These are phyloP conservation scores for Rubia yunnanensis DNA, from an alignment of 257 asterid species.

Conservation along the genomic window DNA sequence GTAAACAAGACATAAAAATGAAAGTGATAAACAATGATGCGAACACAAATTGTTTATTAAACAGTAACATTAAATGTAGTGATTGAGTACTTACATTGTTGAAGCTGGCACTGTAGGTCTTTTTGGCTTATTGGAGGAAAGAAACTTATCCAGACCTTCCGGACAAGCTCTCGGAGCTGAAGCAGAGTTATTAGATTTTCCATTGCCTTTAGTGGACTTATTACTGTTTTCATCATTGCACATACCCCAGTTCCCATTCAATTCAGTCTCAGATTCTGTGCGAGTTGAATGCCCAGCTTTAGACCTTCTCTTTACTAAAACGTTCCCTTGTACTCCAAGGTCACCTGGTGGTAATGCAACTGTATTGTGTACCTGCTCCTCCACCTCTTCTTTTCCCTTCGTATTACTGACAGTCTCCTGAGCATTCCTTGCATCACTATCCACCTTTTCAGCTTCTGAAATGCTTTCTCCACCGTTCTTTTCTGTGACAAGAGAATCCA, in stretches of 20 bases:
- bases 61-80: background rate
- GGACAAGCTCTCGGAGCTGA: slow-evolving; percentile 14
- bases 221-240: background rate
- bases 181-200: slow-evolving; percentile 26
- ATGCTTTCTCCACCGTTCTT: slow-evolving; percentile 1
- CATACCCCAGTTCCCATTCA: slow-evolving; percentile 17
- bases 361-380: slow-evolving; percentile 23
- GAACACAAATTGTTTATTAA: background rate
- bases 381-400: slow-evolving; percentile 22
- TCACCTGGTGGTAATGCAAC: slow-evolving; percentile 22
- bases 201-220: too few relatives aligned
- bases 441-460: slow-evolving; percentile 10
- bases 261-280: slow-evolving; percentile 16
- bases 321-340: slow-evolving; percentile 10
- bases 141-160: slow-evolving; percentile 14
- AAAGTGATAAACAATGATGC: slow-evolving; percentile 5
- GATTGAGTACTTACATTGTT: slow-evolving; percentile 29
- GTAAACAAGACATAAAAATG: slow-evolving; percentile 29
- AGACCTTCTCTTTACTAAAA: slow-evolving; percentile 23
- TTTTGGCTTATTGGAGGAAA: slow-evolving; percentile 18
- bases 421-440: slow-evolving; percentile 4
- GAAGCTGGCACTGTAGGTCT: slow-evolving; percentile 15
- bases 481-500: slow-evolving; percentile 11
- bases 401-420: slow-evolving; percentile 7
- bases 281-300: slow-evolving; percentile 14